phyloP scores from a whole-genome alignment of 192 early-diverging fungal species.

The Umbelopsis vinacea region DNA sequence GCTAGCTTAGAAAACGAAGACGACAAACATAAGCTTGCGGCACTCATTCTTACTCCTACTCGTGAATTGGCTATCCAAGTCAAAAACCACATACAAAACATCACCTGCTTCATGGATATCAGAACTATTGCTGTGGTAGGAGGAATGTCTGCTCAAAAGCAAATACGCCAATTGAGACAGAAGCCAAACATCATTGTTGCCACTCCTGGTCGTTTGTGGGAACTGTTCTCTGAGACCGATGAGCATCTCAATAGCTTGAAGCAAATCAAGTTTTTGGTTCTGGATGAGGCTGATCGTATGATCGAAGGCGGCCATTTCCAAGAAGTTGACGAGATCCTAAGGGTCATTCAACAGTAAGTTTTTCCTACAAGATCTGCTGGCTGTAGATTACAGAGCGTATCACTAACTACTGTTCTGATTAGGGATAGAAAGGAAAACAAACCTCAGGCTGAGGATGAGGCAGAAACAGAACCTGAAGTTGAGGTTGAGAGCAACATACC shows the following conservation, averaged over 20 bases:
- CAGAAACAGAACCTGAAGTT: no score
- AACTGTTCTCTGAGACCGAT: constrained; percentile 61
- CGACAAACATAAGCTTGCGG: constrained; percentile 50
- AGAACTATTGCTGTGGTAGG: constrained; percentile 82
- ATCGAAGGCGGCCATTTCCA: constrained; percentile 79
- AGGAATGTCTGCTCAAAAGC: constrained; percentile 94
- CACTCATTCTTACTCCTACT: constrained; percentile 88
- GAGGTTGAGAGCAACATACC: background rate
- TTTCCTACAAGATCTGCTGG: background rate
- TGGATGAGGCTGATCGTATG: constrained; percentile 89
- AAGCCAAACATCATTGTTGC: constrained; percentile 78
- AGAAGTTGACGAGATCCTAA: constrained; percentile 70
- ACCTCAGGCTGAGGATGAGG: background rate
- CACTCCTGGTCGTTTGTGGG: constrained; percentile 82
- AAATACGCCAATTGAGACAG: constrained; percentile 70
- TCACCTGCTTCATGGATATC: constrained; percentile 46
- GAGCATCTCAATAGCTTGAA: constrained; percentile 57
- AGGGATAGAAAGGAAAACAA: constrained; percentile 31
- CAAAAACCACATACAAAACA: constrained; percentile 73
- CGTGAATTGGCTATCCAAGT: constrained; percentile 97
- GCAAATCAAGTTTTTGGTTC: constrained; percentile 69
- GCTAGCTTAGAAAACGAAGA: constrained; percentile 44
- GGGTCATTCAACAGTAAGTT: constrained; percentile 48
- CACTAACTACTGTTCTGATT: background rate
- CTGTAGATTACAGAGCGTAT: background rate